Evolutionary conservation across 2,329 filamentous ascomycete genomes (phyloP).

Genomic region (Zymoseptoria ardabiliae): DNA sequence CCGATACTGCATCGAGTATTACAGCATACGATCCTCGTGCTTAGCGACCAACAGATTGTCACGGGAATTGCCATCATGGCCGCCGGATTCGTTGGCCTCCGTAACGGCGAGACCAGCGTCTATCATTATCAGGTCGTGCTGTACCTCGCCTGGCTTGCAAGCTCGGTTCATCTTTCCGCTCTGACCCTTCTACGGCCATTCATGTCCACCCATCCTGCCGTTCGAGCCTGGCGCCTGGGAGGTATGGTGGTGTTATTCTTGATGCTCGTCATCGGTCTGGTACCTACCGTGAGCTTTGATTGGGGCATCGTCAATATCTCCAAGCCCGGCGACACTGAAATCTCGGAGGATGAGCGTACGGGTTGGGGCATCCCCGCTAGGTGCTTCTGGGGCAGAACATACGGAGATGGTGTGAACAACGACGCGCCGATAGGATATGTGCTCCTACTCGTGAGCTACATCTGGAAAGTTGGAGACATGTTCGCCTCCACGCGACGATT

Average conservation of each 20-base stretch:
- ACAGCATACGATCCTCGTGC: neutral
- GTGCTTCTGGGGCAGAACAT: constrained; percentile 16
- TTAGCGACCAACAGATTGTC: constrained; percentile 15
- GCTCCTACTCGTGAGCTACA: constrained; percentile 20
- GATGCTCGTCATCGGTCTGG: constrained; percentile 13
- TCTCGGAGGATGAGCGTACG: neutral
- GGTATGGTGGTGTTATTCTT: constrained; percentile 4
- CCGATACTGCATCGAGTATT: neutral
- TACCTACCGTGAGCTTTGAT: constrained; percentile 10
- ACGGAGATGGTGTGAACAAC: constrained; percentile 15
- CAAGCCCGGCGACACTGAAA: neutral
- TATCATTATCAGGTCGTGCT: constrained; percentile 9
- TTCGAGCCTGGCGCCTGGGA: constrained; percentile 2
- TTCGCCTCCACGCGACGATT: constrained; percentile 9
- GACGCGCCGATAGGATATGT: constrained; percentile 17
- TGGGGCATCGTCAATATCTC: constrained; percentile 8
- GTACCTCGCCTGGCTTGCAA: constrained; percentile 12
- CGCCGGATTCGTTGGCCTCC: constrained; percentile 5
- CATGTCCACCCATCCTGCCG: neutral
- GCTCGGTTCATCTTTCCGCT: constrained; percentile 10
- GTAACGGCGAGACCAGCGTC: neutral
- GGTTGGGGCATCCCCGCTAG: constrained; percentile 13
- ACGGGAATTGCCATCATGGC: constrained; percentile 9
- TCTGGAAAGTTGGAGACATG: constrained; percentile 23
- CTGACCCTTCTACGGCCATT: constrained; percentile 5